Evolutionary conservation across 495 filamentous ascomycete species (phyloP).

Genomic region (Aeminium ludgeri): DNA sequence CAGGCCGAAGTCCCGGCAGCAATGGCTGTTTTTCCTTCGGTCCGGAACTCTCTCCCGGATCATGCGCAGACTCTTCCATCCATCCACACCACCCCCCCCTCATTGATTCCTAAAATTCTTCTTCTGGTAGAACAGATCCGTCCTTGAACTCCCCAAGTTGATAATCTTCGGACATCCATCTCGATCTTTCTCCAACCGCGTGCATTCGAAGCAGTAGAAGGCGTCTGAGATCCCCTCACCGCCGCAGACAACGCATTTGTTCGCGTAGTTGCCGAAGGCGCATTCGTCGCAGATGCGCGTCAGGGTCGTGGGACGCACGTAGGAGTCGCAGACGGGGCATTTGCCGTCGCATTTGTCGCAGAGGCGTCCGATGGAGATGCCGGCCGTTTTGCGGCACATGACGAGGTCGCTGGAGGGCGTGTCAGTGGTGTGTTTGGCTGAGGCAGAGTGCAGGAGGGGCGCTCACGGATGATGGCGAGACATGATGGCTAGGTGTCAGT

Average conservation of each 20-base stretch:
- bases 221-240: conserved; percentile 97
- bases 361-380: conserved; percentile 94
- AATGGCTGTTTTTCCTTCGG: too few species aligned
- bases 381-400: conserved; percentile 98
- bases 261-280: conserved; percentile 98
- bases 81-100: too few species aligned
- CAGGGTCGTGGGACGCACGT: conserved; percentile 92
- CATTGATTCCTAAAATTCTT: conserved; percentile 31
- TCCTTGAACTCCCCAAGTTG: conserved; percentile 85
- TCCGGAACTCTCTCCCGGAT: too few species aligned
- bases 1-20: too few species aligned
- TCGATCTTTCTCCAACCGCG: conserved; percentile 87
- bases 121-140: conserved; percentile 81
- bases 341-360: conserved; percentile 99
- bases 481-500: conserved; percentile 29
- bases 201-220: conserved; percentile 99
- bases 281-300: conserved; percentile 99
- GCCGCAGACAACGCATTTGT: conserved; percentile 97
- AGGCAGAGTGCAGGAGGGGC: background rate
- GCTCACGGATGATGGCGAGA: conserved; percentile 68
- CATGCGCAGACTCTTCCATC: too few species aligned
- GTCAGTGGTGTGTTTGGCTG: conserved; percentile 16
- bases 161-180: conserved; percentile 99
- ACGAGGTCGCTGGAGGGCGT: conserved; percentile 64
- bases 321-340: conserved; percentile 96